Conservation (phyloP, 2,329 filamentous ascomycete species). For the Colletotrichum chrysophilum region DNA sequence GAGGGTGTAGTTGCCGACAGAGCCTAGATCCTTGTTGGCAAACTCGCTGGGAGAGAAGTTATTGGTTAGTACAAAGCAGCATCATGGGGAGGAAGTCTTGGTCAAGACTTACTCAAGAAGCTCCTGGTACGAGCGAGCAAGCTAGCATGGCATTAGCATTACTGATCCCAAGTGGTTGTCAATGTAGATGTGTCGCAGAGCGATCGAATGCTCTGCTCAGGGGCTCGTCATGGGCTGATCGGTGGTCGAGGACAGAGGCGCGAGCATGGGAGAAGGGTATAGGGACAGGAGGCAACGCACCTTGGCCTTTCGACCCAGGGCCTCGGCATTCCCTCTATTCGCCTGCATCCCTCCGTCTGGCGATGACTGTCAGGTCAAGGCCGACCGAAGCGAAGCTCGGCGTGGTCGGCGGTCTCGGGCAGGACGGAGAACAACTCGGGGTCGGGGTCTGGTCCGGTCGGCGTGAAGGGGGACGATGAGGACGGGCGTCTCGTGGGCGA, state of each 20-base stretch:
- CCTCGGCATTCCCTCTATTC: slow-evolving; percentile 61
- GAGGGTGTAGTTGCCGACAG: slow-evolving; percentile 93
- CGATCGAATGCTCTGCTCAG: neutral
- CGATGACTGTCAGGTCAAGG: slow-evolving; percentile 15
- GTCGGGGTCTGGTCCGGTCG: neutral
- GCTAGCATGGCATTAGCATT: slow-evolving; percentile 53
- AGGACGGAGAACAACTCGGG: neutral
- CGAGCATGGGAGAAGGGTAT: neutral
- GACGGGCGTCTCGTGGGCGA: neutral
- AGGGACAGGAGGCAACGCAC: slow-evolving; percentile 33
- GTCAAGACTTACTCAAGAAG: slow-evolving; percentile 78
- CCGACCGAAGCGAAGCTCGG: slow-evolving; percentile 16
- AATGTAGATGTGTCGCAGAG: neutral
- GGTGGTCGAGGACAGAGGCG: neutral
- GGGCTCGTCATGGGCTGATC: neutral
- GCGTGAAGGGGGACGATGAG: neutral
- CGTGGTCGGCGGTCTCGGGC: neutral
- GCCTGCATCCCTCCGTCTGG: slow-evolving; percentile 52
- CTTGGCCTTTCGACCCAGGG: slow-evolving; percentile 68
- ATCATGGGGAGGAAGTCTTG: neutral
- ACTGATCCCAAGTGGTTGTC: neutral
- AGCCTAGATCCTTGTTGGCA: slow-evolving; percentile 85
- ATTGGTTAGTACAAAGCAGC: neutral
- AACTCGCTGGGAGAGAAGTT: slow-evolving; percentile 73
- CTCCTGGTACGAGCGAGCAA: slow-evolving; percentile 96